Conservation (phyloP, 495 filamentous ascomycete species). For the Podospora pseudopauciseta region DNA sequence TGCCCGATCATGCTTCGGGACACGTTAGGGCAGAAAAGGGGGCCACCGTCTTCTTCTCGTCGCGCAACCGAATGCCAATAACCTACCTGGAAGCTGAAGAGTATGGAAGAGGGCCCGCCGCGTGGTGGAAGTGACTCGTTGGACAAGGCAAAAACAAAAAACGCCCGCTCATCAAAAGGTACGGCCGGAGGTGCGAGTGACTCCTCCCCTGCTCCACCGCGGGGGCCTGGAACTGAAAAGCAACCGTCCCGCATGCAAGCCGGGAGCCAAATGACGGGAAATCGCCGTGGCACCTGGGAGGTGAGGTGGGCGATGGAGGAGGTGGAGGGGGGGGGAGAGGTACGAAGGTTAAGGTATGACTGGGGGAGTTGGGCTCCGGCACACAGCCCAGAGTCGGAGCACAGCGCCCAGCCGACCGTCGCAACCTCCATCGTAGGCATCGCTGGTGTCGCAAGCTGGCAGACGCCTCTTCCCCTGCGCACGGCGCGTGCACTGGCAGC, state of each 20-base stretch:
- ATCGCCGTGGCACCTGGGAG: conserved; percentile 4
- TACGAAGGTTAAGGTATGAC: not conserved
- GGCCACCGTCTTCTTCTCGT: not conserved
- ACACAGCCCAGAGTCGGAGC: not conserved
- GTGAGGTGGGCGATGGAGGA: not conserved
- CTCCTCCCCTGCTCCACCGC: not conserved
- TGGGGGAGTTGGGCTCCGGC: not conserved
- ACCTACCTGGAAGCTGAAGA: too few relatives aligned
- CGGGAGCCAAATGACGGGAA: conserved; percentile 1
- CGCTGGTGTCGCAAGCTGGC: not conserved
- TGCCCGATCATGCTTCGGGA: not conserved
- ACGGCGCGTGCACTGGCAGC: not conserved
- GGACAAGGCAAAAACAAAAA: not conserved
- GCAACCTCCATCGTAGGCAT: not conserved
- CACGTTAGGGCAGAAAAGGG: not conserved
- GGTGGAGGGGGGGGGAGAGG: not conserved
- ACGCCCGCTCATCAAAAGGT: not conserved
- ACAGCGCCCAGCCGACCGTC: not conserved
- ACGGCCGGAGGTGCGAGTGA: conserved; percentile 1
- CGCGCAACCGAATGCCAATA: too few relatives aligned
- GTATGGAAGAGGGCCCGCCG: too few relatives aligned
- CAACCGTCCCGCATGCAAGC: conserved; percentile 1
- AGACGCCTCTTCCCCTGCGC: not conserved
- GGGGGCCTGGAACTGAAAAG: not conserved
- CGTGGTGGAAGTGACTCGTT: not conserved